phyloP scores from a whole-genome alignment of 2,329 filamentous ascomycete species.

The Cercospora brassicicola region DNA sequence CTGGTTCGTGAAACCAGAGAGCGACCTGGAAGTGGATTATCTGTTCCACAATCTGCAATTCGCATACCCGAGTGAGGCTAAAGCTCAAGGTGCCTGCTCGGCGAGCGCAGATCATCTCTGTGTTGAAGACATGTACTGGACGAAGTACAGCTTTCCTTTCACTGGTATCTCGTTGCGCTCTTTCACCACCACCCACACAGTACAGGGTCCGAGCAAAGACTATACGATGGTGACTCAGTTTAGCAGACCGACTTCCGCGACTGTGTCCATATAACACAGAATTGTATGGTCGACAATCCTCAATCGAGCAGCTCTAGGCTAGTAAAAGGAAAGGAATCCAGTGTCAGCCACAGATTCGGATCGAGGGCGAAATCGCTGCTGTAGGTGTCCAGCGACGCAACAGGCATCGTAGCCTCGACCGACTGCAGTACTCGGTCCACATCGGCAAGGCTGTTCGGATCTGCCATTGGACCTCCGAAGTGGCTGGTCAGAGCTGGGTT shows the following conservation, averaged over 20 bases:
- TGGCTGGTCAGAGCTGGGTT: neutral
- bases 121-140: conserved; percentile 68
- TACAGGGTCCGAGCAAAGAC: conserved; percentile 72
- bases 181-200: conserved; percentile 65
- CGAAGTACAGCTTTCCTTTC: conserved; percentile 65
- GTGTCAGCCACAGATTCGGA: conserved; percentile 34
- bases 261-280: neutral
- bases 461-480: neutral
- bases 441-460: neutral
- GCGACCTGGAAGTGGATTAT: conserved; percentile 64
- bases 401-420: conserved; percentile 3
- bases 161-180: conserved; percentile 57
- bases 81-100: conserved; percentile 53
- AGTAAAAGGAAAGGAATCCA: conserved; percentile 36
- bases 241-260: conserved; percentile 16
- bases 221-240: conserved; percentile 54
- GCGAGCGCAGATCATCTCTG: conserved; percentile 69
- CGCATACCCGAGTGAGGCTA: conserved; percentile 40
- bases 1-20: conserved; percentile 69
- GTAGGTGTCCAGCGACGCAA: conserved; percentile 15
- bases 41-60: conserved; percentile 72
- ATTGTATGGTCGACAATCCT: neutral
- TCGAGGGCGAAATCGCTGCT: conserved; percentile 32
- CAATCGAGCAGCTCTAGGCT: conserved; percentile 15
- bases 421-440: conserved; percentile 6